Percentiles rank a stretch among this genome's conserved stretches.
Evolutionary conservation across 2,329 filamentous ascomycete species (phyloP).

Genomic region (Epichloe baconii): DNA sequence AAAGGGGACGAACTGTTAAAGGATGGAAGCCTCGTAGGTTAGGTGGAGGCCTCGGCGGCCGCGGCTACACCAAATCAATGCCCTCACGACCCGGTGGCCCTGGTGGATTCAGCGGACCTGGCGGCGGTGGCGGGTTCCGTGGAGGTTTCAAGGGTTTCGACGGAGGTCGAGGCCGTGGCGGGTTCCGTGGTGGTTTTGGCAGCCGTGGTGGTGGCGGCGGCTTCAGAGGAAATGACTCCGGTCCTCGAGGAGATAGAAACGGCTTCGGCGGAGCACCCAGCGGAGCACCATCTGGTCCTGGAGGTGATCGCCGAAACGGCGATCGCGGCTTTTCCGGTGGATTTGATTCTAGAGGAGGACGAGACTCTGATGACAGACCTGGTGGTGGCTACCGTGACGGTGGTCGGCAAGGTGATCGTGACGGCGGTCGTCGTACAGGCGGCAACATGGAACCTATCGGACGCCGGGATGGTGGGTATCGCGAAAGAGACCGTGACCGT

Average conservation of each 20-base stretch:
- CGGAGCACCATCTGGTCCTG: constrained; percentile 49
- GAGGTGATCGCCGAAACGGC: constrained; percentile 31
- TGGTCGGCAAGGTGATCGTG: constrained; percentile 22
- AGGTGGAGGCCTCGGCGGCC: constrained; percentile 81
- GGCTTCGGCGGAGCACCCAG: constrained; percentile 34
- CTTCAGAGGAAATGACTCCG: constrained; percentile 31
- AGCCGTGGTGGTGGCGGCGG: constrained; percentile 44
- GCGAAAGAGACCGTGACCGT: constrained; percentile 34
- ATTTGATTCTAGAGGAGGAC: constrained; percentile 40
- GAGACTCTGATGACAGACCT: constrained; percentile 47
- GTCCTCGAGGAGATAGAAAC: constrained; percentile 26
- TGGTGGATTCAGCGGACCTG: constrained; percentile 45
- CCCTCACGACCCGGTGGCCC: constrained; percentile 57
- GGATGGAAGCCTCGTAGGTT: constrained; percentile 88
- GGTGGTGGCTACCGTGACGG: constrained; percentile 29
- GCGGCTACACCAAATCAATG: constrained; percentile 78
- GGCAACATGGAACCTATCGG: constrained; percentile 79
- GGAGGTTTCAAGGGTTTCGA: constrained; percentile 35
- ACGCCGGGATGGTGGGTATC: constrained; percentile 47
- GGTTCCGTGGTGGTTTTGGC: constrained; percentile 27
- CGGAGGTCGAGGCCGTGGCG: constrained; percentile 28
- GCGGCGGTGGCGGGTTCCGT: constrained; percentile 28
- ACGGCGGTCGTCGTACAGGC: constrained; percentile 40
- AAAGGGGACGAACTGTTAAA: constrained; percentile 85
- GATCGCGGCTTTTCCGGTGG: constrained; percentile 31